Evolutionary conservation across 768 basidiomycete species (phyloP).

Genomic region (Cystofilobasidium capitatum): DNA sequence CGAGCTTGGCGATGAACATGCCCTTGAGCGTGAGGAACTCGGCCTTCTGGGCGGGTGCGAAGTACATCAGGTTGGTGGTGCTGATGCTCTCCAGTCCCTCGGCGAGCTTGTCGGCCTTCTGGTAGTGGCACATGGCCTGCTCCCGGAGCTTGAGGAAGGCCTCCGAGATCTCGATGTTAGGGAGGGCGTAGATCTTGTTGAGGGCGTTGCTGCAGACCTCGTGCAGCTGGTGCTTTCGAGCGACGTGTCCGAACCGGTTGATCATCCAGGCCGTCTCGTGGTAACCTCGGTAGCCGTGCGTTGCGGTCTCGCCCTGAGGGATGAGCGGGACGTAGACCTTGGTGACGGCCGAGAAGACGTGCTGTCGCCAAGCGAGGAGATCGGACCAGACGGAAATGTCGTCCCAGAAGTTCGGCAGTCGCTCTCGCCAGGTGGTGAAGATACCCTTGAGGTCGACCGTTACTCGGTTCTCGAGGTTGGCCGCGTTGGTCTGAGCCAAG

Average conservation of each 20-base stretch:
- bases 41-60: conserved; percentile 85
- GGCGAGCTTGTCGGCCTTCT: conserved; percentile 82
- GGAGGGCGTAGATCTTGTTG: conserved; percentile 95
- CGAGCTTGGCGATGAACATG: conserved; percentile 88
- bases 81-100: conserved; percentile 97
- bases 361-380: conserved; percentile 97
- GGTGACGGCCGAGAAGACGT: conserved; percentile 95
- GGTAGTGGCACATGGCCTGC: conserved; percentile 96
- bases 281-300: conserved; percentile 87
- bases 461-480: conserved; percentile 88
- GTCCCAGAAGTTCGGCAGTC: conserved; percentile 87
- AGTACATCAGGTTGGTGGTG: conserved; percentile 98
- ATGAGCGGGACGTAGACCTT: conserved; percentile 91
- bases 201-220: conserved; percentile 92
- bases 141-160: conserved; percentile 97
- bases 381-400: conserved; percentile 99
- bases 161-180: conserved; percentile 99
- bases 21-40: conserved; percentile 98
- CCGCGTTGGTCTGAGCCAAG: conserved; percentile 69
- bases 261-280: conserved; percentile 99
- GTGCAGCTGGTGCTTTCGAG: conserved; percentile 87
- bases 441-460: conserved; percentile 83
- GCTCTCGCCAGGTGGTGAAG: conserved; percentile 91
- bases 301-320: conserved; percentile 46
- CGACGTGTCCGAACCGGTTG: conserved; percentile 97